These are phyloP conservation scores for Tolypocladium endophyticum DNA, from an alignment of 2,329 filamentous ascomycete species.

Conservation along the genomic window DNA sequence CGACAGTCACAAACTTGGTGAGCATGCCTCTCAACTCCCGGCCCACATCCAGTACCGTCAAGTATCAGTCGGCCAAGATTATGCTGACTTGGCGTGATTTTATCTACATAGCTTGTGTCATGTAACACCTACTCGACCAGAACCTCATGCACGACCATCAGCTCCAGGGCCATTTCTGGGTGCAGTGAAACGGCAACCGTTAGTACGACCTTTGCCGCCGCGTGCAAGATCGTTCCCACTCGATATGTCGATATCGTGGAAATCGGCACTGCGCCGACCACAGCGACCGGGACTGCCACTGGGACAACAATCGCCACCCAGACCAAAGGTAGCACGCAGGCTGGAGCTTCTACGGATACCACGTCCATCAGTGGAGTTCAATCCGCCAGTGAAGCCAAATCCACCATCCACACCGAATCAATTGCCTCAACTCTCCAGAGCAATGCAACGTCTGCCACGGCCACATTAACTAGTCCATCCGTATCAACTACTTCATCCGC, in stretches of 20 bases:
- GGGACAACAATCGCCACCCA: too few relatives aligned
- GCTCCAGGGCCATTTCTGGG: not conserved
- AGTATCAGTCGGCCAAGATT: too few relatives aligned
- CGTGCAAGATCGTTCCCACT: conserved; percentile 13
- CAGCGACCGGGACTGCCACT: too few relatives aligned
- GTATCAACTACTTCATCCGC: too few relatives aligned
- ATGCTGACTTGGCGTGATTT: not conserved
- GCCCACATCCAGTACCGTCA: not conserved
- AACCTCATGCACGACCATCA: not conserved
- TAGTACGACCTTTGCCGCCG: not conserved
- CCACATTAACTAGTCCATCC: too few relatives aligned
- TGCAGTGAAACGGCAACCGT: not conserved
- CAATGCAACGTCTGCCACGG: not conserved
- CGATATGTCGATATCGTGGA: conserved; percentile 34
- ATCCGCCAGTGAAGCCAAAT: too few relatives aligned
- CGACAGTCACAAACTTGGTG: not conserved
- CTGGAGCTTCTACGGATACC: too few relatives aligned
- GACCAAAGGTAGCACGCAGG: too few relatives aligned
- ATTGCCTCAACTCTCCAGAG: not conserved
- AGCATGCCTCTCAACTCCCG: not conserved
- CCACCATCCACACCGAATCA: conserved; percentile 39
- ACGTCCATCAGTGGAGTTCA: too few relatives aligned
- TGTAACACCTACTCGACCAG: not conserved
- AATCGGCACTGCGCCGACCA: not conserved
- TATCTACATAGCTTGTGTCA: not conserved